A percentile compares a stretch with the other conserved stretches of the same genome.
Evolutionary conservation across 805 yeast genomes (phyloP).

Genomic region (Soucietia sequanensis): DNA sequence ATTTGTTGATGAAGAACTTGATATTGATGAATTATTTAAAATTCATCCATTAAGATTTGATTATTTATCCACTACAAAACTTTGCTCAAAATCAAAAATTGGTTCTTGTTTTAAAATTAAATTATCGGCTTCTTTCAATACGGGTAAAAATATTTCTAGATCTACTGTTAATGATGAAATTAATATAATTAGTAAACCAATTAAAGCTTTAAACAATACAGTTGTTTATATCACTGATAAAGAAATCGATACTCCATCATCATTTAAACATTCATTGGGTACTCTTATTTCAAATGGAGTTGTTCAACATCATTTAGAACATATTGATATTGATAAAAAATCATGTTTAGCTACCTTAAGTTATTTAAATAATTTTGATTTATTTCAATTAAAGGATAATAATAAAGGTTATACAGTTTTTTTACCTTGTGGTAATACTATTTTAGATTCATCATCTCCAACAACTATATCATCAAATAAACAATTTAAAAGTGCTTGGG

Average conservation of each 20-base stretch:
- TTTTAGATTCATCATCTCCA: slow-evolving; percentile 9
- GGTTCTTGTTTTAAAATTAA: slow-evolving; percentile 51
- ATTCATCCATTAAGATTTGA: slow-evolving; percentile 11
- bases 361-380: slow-evolving; percentile 50
- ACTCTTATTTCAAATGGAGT: slow-evolving; percentile 34
- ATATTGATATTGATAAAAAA: slow-evolving; percentile 31
- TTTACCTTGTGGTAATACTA: slow-evolving; percentile 62
- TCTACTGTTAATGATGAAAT: slow-evolving; percentile 56
- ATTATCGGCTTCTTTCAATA: slow-evolving; percentile 22
- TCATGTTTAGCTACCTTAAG: slow-evolving; percentile 63
- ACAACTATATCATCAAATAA: not conserved
- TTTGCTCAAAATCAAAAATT: slow-evolving; percentile 60
- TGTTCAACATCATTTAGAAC: slow-evolving; percentile 23
- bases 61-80: slow-evolving; percentile 47
- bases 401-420: slow-evolving; percentile 68
- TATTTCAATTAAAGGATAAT: slow-evolving; percentile 54
- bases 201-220: slow-evolving; percentile 55
- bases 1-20: slow-evolving; percentile 50
- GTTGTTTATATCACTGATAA: slow-evolving; percentile 65
- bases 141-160: slow-evolving; percentile 9
- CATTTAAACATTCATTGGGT: slow-evolving; percentile 63
- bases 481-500: slow-evolving; percentile 52
- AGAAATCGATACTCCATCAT: slow-evolving; percentile 60
- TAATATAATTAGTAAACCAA: slow-evolving; percentile 43
- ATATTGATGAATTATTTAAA: slow-evolving; percentile 15